Percentiles rank a stretch among this genome's conserved stretches.
phyloP scores from a whole-genome alignment of 768 basidiomycete species.

The Rubroboletus satanas region DNA sequence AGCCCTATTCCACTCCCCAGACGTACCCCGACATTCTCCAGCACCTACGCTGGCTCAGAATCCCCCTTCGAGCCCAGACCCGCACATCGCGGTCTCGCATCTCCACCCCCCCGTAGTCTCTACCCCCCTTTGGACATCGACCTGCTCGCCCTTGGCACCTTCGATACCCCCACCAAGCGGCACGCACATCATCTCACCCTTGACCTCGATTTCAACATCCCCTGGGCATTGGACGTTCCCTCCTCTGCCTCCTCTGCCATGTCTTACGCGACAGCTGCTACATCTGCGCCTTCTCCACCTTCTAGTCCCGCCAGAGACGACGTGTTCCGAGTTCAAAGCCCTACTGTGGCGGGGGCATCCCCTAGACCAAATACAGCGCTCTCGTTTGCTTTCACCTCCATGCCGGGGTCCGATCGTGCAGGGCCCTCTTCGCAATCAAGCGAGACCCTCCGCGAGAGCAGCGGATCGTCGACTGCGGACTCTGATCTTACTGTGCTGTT shows the following conservation, averaged over 20 bases:
- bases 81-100: neutral
- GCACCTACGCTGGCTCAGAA: conserved; percentile 8
- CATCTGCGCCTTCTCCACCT: conserved; percentile 8
- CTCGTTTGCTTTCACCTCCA: conserved; percentile 10
- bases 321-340: conserved; percentile 5
- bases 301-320: conserved; percentile 13
- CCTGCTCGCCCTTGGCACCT: conserved; percentile 3
- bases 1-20: conserved; percentile 2
- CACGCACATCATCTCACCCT: conserved; percentile 17
- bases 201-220: conserved; percentile 20
- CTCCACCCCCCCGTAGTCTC: neutral
- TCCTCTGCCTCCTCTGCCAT: conserved; percentile 18
- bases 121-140: conserved; percentile 13
- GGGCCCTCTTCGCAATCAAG: neutral
- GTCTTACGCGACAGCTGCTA: conserved; percentile 21
- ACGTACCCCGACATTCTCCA: conserved; percentile 8
- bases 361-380: conserved; percentile 1
- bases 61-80: conserved; percentile 24
- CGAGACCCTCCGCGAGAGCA: neutral
- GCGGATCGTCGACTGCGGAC: conserved; percentile 15
- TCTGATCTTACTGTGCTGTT: conserved; percentile 23
- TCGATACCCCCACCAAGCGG: conserved; percentile 6
- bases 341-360: neutral
- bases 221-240: conserved; percentile 16
- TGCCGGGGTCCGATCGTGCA: conserved; percentile 1